Percentiles rank a stretch among this genome's conserved stretches.
Conservation (phyloP, 495 filamentous ascomycete species). For the Hypoxylon fuscum region DNA sequence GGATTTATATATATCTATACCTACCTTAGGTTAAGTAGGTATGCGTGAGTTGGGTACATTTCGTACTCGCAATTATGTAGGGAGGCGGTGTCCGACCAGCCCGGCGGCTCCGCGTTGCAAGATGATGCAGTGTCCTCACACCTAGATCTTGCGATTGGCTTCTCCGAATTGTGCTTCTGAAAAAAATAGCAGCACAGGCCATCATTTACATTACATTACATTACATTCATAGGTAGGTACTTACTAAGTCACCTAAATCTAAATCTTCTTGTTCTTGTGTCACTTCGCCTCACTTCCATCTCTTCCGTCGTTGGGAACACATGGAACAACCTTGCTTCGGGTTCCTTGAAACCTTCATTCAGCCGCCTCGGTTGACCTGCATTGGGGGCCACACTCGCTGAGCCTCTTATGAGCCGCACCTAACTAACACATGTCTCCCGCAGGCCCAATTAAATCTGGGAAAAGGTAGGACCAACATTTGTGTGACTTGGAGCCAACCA, state of each 20-base stretch:
- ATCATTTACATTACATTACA: too few species aligned
- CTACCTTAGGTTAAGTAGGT: background rate
- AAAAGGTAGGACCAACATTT: constrained; percentile 36
- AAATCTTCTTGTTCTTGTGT: background rate
- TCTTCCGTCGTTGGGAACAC: constrained; percentile 27
- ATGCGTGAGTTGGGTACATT: background rate
- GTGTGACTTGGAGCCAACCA: constrained; percentile 24
- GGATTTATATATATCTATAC: background rate
- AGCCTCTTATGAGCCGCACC: constrained; percentile 48
- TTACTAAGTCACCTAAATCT: too few species aligned
- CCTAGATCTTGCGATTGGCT: constrained; percentile 19
- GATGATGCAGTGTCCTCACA: constrained; percentile 21
- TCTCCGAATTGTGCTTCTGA: constrained; percentile 23
- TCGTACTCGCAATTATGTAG: constrained; percentile 31
- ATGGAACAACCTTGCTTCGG: constrained; percentile 35
- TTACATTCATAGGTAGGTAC: too few species aligned
- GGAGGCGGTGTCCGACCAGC: constrained; percentile 33
- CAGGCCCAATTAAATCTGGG: constrained; percentile 27
- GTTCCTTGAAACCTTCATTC: constrained; percentile 40
- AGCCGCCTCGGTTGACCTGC: constrained; percentile 45
- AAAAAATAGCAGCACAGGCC: constrained; percentile 2
- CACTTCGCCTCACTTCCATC: background rate
- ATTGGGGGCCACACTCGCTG: constrained; percentile 40
- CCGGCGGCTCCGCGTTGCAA: constrained; percentile 36
- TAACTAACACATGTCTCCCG: constrained; percentile 43